Base-by-base conservation (phyloP, 2,329 filamentous ascomycete species). In the Pezicula rhizophila region DNA sequence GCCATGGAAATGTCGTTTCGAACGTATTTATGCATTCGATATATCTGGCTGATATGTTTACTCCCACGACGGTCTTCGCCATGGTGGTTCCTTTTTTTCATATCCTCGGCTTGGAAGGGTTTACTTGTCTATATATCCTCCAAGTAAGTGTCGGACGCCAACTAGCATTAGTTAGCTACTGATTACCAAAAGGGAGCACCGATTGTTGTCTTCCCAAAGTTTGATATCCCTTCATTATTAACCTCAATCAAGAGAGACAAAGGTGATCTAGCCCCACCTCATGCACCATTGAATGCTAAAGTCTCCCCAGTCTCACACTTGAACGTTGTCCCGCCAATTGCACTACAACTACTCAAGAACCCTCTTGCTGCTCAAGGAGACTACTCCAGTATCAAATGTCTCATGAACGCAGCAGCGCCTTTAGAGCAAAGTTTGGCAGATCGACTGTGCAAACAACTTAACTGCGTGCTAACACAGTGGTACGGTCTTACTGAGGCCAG, bases 171-270 rank as follows among this genome's bases (percentile, higher is more conserved):
- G 5, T 2, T 23, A 23, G 33, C 8, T 35, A 15, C 33, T 35
- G 11, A 35, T 8, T 35, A 4, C 42, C n/a, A 45, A 45, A 7
- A 55, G 46, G 70, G 73, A 18, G 67, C 80, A 1, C 82, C 84
- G 1, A 78, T 87, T 14, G 93, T 90, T 65, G 72, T 91, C 51
- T 89, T 93, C 85, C 69, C 78, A 2, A 76, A 78, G 47, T 93
- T 90, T 64, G 82, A 91, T 62, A 87, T 92, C 52, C 57, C 80
- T 50, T 76, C 82, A 62, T 80, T 90, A 75, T 73, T 93, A 40
- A 71, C 78, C 49, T 75, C 84, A 61, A 76, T 89, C 26, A 72
- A 87, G 33, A 35, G 33, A 35, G 33, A 35, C 8, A 35, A 35
- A 35, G 15, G 33, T 35, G 23, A 23, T 23, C 6, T 5, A 23